phyloP scores from a whole-genome alignment of 176 grass and related monocot species.

The Eremochloa ophiuroides region DNA sequence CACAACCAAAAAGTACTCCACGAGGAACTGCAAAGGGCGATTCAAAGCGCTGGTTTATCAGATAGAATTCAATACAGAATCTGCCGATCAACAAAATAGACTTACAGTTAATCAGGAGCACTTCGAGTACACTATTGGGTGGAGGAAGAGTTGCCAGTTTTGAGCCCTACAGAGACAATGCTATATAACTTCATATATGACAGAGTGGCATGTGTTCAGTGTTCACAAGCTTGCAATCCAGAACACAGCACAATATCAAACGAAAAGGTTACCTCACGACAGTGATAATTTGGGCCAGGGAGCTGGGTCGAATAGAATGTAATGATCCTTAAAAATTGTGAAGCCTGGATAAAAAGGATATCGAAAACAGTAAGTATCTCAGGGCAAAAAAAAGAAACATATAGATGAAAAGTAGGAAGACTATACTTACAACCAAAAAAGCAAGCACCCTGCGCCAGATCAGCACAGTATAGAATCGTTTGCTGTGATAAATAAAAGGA shows the following conservation, averaged over 20 bases:
- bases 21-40: constrained; percentile 68
- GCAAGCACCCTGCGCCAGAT: constrained; percentile 92
- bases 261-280: constrained; percentile 71
- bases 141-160: constrained; percentile 70
- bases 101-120: constrained; percentile 92
- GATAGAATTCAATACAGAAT: neutral
- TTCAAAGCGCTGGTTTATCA: neutral
- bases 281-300: constrained; percentile 98
- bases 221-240: neutral
- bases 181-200: constrained; percentile 20
- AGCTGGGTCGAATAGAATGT: constrained; percentile 98
- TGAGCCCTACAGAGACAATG: constrained; percentile 62
- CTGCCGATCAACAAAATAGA: constrained; percentile 6
- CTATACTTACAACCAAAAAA: constrained; percentile 88
- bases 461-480: constrained; percentile 86
- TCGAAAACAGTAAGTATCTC: neutral
- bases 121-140: constrained; percentile 73
- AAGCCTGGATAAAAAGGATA: constrained; percentile 50
- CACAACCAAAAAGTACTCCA: constrained; percentile 84
- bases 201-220: neutral
- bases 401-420: neutral
- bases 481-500: constrained; percentile 90
- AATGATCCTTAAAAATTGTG: constrained; percentile 89
- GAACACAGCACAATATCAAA: neutral
- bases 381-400: neutral